Base-by-base conservation (phyloP, 805 yeast species). In the Nakazawaea ambrosiae region DNA sequence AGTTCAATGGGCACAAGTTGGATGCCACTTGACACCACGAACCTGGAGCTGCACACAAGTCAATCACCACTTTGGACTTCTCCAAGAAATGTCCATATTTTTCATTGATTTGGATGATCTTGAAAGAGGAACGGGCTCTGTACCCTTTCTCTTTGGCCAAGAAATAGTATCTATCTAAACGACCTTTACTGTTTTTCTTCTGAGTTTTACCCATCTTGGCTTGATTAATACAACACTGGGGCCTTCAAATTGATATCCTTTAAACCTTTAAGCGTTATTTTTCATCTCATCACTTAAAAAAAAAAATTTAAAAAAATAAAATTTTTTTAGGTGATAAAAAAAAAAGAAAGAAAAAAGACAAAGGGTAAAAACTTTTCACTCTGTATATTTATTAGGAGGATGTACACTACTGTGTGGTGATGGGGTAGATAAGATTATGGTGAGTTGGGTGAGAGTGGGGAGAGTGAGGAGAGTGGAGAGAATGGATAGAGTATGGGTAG, bases 1-100 rank as follows among this genome's bases (percentile, higher is more conserved):
- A 86, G 60, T 88, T 87, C 1, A 88, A 69, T 2, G 98, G 97
- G 63, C 97, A 88, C 37, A 87, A 61, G 44, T 88, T 84, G 1
- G 95, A 78, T 1, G 98, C 98, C 31, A 92, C 97, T 66, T 92
- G 98, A 73, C 98, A 92, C 98, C 98, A 92, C 3, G 97, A 87
- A 40, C 98, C 98, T 29, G 97, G 97, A 9, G 98, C 98, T 37
- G 97, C 97, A 80, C 98, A 92, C 50, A 92, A 70, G 73, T 92
- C 98, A 36, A 92, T 85, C 31, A 92, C 96, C 30, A 92, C 97
- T 59, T 87, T 92, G 15, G 96, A 86, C 55, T 86, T 84, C 50
- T 89, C 96, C 37, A 89, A 65, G 58, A 92, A 92, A 61, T 89
- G 96, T 25, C 97, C 97, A 68, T 78, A 92, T 58, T 92, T 92